Percentiles rank a stretch among this genome's conserved stretches.
Conservation (phyloP, 768 basidiomycete genomes). For the Boletus fagicola region DNA sequence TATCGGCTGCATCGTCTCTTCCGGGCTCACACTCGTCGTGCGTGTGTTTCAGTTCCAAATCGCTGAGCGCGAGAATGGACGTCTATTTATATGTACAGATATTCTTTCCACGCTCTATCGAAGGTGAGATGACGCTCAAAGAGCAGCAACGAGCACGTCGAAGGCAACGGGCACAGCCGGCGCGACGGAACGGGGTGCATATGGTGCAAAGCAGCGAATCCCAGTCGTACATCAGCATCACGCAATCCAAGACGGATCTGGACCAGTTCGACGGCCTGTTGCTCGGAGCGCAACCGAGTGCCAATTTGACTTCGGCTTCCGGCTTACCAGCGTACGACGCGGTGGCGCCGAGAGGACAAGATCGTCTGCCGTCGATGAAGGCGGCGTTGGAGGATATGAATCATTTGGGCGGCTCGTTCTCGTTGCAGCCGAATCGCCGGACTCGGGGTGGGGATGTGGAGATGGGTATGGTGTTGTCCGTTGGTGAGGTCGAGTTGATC, state of each 20-base stretch:
- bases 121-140: constrained; percentile 56
- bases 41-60: no score
- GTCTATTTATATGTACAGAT: constrained; percentile 22
- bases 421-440: constrained; percentile 29
- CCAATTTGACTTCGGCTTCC: neutral
- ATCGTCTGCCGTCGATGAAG: constrained; percentile 11
- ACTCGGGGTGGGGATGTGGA: constrained; percentile 23
- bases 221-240: constrained; percentile 16
- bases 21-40: constrained; percentile 33
- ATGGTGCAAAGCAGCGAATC: neutral
- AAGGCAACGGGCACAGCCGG: neutral
- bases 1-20: constrained; percentile 65
- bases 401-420: constrained; percentile 3
- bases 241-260: constrained; percentile 1
- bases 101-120: constrained; percentile 79
- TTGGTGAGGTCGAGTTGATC: constrained; percentile 46
- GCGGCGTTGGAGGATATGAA: constrained; percentile 34
- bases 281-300: neutral
- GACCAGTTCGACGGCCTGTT: neutral
- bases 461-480: constrained; percentile 16
- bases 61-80: no score
- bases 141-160: constrained; percentile 37
- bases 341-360: constrained; percentile 15
- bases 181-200: neutral
- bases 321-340: constrained; percentile 33